Evolutionary conservation across 2,329 filamentous ascomycete genomes (phyloP), one percentile per base, ranked within the genome.

Genomic region (Phyllosticta citriasiana): DNA sequence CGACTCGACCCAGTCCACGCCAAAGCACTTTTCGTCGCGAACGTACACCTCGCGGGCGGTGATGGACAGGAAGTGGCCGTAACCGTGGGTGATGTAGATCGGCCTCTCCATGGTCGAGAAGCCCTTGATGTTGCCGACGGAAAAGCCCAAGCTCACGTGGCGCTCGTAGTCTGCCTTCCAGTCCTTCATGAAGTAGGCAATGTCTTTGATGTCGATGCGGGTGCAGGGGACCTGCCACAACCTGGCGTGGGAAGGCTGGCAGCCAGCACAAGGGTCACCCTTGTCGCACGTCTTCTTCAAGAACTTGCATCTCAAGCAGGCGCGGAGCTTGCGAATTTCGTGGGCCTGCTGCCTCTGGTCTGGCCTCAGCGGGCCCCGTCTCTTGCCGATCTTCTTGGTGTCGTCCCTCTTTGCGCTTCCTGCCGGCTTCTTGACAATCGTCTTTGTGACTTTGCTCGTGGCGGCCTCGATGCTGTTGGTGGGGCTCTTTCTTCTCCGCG

Each of bases 201-300:
- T 96, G 70, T 97, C 93, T 82, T 96, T 97, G 81, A 97, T 97
- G 75, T 97, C 93, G 71, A 97, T 96, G 64, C 93, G 89, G 51
- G 93, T 97, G 81, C 93, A 97, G 64, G 93, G 93, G 53, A 97
- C 93, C 77, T 97, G 92, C 93, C 93, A 97, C 58, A 97, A 82
- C 65, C 93, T 87, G 65, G 93, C 93, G 74, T 97, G 93, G 22
- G 92, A 96, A 57, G 93, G 93, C 78, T 96, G 89, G 79, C 93
- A 97, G 55, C 93, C 93, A 69, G 88, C 89, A 76, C 93, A 97
- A 62, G 93, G 93, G 78, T 97, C 92, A 65, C 93, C 93, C 80
- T 95, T 97, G 76, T 97, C 93, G 72, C 93, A 97, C 56, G 93
- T 97, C 84, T 97, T 97, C 84, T 97, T 97, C 74, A 97, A 82